A percentile compares a stretch with the other conserved stretches of the same genome.
These are phyloP conservation scores for Nakaseomyces kungkrabaensis DNA, from an alignment of 1,139 yeast species.

Conservation along the genomic window DNA sequence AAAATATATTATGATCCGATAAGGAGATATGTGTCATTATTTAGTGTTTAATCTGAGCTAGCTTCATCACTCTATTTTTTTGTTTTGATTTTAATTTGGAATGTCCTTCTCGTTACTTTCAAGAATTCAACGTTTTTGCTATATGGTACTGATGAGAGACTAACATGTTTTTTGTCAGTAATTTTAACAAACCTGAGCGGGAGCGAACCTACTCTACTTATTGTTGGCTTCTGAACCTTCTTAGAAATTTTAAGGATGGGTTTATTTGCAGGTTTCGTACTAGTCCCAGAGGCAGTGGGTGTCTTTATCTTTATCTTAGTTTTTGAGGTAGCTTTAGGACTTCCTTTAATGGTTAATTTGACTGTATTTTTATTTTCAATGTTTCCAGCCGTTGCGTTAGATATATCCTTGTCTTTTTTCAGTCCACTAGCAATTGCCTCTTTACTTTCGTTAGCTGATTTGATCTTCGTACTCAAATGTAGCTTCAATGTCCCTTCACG, in stretches of 20 bases:
- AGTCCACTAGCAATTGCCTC: conserved; percentile 5
- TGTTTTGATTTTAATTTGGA: conserved; percentile 20
- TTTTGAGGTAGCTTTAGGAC: neutral
- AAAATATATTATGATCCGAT: too few species aligned
- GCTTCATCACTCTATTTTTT: neutral
- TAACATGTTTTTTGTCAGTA: conserved; percentile 15
- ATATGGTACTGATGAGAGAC: conserved; percentile 25
- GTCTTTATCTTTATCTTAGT: conserved; percentile 5
- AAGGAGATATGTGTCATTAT: too few species aligned
- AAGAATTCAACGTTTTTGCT: conserved; percentile 19
- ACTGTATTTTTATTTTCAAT: neutral
- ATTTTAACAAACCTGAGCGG: conserved; percentile 28
- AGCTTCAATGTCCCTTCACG: conserved; percentile 32
- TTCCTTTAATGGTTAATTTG: neutral
- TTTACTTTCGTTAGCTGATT: conserved; percentile 16
- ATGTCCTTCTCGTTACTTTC: conserved; percentile 23
- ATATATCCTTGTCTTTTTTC: conserved; percentile 5
- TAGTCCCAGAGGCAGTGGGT: neutral
- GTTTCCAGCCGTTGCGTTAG: conserved; percentile 1
- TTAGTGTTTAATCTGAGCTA: too few species aligned
- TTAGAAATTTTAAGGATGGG: conserved; percentile 7
- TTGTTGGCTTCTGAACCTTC: conserved; percentile 9
- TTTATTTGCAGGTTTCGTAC: conserved; percentile 1
- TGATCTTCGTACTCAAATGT: conserved; percentile 13
- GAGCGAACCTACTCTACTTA: conserved; percentile 24